A percentile compares a stretch with the other conserved stretches of the same genome.
These are phyloP conservation scores for Mrakia frigida DNA, from an alignment of 768 basidiomycete species.

Conservation along the genomic window DNA sequence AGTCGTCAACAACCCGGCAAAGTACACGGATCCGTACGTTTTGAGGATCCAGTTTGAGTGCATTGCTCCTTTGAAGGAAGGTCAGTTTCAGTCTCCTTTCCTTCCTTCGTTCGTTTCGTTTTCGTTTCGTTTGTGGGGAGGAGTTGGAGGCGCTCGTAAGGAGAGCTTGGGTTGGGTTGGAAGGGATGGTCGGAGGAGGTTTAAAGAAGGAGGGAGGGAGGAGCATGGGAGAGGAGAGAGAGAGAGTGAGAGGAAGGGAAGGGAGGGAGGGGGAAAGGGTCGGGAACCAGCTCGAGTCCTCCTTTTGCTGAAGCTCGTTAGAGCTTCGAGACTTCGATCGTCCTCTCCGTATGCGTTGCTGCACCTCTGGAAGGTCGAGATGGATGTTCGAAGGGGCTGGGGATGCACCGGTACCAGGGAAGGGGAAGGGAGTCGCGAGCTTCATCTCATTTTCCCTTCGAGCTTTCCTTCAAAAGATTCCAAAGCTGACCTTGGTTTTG, in stretches of 20 bases:
- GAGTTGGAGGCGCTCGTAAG: neutral
- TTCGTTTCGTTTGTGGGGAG: neutral
- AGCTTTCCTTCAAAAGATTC: neutral
- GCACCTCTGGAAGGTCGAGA: too few species aligned
- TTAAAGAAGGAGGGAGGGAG: constrained; percentile 42
- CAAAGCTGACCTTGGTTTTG: neutral
- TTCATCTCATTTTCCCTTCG: too few species aligned
- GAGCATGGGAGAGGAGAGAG: constrained; percentile 39
- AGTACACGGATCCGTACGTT: constrained; percentile 81
- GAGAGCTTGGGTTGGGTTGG: constrained; percentile 8
- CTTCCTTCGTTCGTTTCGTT: neutral
- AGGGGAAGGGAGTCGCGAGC: too few species aligned
- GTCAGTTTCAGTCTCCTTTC: constrained; percentile 47
- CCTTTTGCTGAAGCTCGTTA: too few species aligned
- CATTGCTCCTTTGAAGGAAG: constrained; percentile 82
- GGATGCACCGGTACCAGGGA: too few species aligned
- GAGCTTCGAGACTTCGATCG: too few species aligned
- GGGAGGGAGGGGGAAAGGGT: neutral
- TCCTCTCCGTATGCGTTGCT: too few species aligned
- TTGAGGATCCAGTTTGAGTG: constrained; percentile 98
- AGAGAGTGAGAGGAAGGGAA: neutral
- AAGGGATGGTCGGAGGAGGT: constrained; percentile 40
- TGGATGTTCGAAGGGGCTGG: too few species aligned
- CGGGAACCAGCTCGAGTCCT: neutral
- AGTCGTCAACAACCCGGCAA: constrained; percentile 43